These are phyloP conservation scores for Aristolochia fimbriata DNA, from an alignment of 164 flowering plant genomes.

Conservation along the genomic window DNA sequence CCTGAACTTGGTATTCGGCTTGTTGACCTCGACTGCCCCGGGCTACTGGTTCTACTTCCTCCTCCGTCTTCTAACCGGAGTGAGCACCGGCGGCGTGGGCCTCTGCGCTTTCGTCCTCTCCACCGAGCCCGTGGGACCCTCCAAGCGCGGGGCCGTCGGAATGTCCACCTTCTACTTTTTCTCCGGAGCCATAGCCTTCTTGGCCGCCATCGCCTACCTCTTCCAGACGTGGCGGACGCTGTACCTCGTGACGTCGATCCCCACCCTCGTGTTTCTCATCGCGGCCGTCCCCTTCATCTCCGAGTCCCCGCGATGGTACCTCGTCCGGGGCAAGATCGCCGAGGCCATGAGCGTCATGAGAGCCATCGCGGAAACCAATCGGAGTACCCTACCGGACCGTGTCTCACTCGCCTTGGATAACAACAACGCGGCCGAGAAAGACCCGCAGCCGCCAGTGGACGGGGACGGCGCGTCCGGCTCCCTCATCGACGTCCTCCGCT, in stretches of 20 bases:
- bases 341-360: conserved; percentile 61
- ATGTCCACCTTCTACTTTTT: conserved; percentile 97
- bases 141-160: conserved; percentile 72
- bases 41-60: conserved; percentile 39
- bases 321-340: conserved; percentile 46
- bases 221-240: conserved; percentile 73
- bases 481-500: conserved; percentile 43
- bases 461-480: conserved; percentile 15
- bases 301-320: conserved; percentile 90
- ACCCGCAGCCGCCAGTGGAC: background rate
- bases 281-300: conserved; percentile 54
- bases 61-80: conserved; percentile 78
- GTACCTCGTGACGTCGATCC: conserved; percentile 75
- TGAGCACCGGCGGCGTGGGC: conserved; percentile 91
- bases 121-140: conserved; percentile 78
- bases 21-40: conserved; percentile 64
- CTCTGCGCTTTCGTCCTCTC: conserved; percentile 79
- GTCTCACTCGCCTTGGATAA: conserved; percentile 51
- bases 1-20: conserved; percentile 57
- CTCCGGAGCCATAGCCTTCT: conserved; percentile 64
- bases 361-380: conserved; percentile 50
- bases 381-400: conserved; percentile 35
- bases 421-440: conserved; percentile 4
- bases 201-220: conserved; percentile 63
- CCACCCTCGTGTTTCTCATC: conserved; percentile 50